Base-by-base conservation (phyloP, 257 asterid species). In the Plectranthus barbatus region DNA sequence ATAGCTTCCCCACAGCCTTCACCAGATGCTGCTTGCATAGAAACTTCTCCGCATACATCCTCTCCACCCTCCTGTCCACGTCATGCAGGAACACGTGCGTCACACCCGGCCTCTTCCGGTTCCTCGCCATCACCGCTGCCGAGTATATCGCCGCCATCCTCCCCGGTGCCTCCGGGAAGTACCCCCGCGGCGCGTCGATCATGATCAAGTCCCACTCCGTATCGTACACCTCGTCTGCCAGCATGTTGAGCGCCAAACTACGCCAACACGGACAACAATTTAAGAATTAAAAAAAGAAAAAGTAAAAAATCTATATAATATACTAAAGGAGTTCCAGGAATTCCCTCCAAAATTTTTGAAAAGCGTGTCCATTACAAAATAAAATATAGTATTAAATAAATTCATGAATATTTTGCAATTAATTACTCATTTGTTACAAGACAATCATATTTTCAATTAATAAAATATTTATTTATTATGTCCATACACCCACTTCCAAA, bases 61-160 rank as follows among this genome's bases (percentile, higher is more conserved):
- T 85, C 86, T 92, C 97, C 52, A 92, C 95, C 50, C 57, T 70
- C 12, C 97, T 88, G 53, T 88, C 82, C 73, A 89, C 89, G 50
- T 92, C 98, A 26, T 88, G 98, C 78, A 92, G 20, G 40, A 84
- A 80, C 26, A 92, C 85, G 66, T 92, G 92, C 47, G 95, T 91
- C 52, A 58, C 78, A 0, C 96, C 96, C 0, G 88, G 13, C 42
- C 67, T 42, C 14, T 75, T 85, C 79, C 97, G 47, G 53, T 84
- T 84, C 64, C 93, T 73, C 40, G 95, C 95, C 95, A 92, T 86
- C 41, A 92, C 89, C 6, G 95, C 97, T 19, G 88, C 91, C 5
- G 97, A 92, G 59, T 86, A 92, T 13, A 92, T 86, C 44, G 95
- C 92, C 10, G 93, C 82, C 98, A 92, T 92, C 72, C 98, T 73